Base-by-base conservation (phyloP, 768 basidiomycete species). In the Boletus vinaceobasis region DNA sequence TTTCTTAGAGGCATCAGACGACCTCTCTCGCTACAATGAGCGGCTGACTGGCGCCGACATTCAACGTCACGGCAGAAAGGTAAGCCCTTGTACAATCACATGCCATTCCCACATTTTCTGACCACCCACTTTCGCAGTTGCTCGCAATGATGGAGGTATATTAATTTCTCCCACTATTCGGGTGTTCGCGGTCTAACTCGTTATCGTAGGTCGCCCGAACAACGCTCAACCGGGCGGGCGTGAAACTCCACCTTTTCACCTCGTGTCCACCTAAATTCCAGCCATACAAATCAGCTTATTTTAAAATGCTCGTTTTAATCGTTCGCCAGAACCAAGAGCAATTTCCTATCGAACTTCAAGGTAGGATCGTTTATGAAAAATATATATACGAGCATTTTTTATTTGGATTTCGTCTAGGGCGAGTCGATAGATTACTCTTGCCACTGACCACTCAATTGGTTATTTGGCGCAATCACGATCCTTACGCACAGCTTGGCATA, bases 71-170 rank as follows among this genome's bases (percentile, higher is more conserved):
- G 60, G 57, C 27, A 64, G 68, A 62, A 71, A 71, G 62, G 71
- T 66, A 46, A 40, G 42, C 13, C 5, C n/a, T 19, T 2, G 26
- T 21, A 2, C 36, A 37, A 40, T 23, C 38, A 19, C 43, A 55
- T 33, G 32, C 21, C 3, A 5, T 26, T 48, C 6, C 5, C 33
- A 38, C 50, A 19, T 40, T 51, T 48, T 58, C 53, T 62, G 32
- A 61, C 26, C 38, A 2, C 27, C 15, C 29, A 42, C 31, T n/a
- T 49, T 48, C 29, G 45, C 58, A 83, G 82, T 71, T 83, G 48
- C 71, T 83, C 48, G 68, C 73, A 23, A 59, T 83, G 55, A 70
- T 77, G 44, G 81, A 83, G 81, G 82, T 83, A 74, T 70, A 54
- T 60, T 60, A 56, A 55, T 48, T 51, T 60, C 42, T 21, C 57